Evolutionary conservation across 1,284 basidiomycete species (phyloP).

Genomic region (Cryptococcus amylolentus): DNA sequence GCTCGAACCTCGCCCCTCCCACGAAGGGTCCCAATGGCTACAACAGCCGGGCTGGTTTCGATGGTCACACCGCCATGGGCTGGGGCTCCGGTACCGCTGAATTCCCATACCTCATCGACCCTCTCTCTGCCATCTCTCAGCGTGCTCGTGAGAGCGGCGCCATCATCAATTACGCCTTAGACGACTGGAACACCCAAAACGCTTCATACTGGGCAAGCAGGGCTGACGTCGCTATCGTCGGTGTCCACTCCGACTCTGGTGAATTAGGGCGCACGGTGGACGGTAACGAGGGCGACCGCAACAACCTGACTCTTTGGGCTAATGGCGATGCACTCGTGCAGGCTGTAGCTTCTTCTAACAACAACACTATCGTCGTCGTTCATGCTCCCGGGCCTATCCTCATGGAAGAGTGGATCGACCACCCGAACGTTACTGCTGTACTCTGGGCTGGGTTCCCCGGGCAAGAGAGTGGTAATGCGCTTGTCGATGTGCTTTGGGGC

Average conservation of each 20-base stretch:
- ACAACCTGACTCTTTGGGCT: conserved; percentile 76
- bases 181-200: conserved; percentile 61
- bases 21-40: conserved; percentile 69
- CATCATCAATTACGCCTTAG: conserved; percentile 53
- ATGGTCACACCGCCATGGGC: conserved; percentile 71
- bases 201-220: conserved; percentile 56
- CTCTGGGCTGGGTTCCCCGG: conserved; percentile 56
- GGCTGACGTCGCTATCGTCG: conserved; percentile 64
- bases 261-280: conserved; percentile 63
- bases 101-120: conserved; percentile 54
- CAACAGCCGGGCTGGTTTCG: conserved; percentile 54
- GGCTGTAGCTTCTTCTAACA: conserved; percentile 48
- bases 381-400: conserved; percentile 72
- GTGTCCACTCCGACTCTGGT: conserved; percentile 67
- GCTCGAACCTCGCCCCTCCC: conserved; percentile 67
- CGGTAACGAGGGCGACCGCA: conserved; percentile 58
- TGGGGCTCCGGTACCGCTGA: conserved; percentile 67
- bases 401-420: conserved; percentile 71
- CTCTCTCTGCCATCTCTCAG: conserved; percentile 67
- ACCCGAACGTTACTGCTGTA: conserved; percentile 58
- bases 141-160: conserved; percentile 58
- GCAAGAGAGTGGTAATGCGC: conserved; percentile 70
- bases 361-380: conserved; percentile 76
- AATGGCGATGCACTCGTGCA: conserved; percentile 60
- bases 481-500: conserved; percentile 59